A percentile compares a stretch with the other conserved stretches of the same genome.
Conservation (phyloP, 345 rosid species). For the Eucalyptus lansdowneana region DNA sequence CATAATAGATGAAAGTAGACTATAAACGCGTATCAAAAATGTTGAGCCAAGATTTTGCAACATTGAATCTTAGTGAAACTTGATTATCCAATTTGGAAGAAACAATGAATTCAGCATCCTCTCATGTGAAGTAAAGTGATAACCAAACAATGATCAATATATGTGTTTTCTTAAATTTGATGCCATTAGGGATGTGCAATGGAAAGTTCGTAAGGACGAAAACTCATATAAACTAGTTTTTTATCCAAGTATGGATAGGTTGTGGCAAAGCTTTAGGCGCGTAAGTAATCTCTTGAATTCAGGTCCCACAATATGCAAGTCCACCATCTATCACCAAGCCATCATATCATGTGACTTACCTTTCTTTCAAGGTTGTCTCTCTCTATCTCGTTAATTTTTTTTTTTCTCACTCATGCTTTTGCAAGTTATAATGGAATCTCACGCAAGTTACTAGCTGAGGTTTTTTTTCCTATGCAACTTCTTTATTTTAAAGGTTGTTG, state of each 20-base stretch:
- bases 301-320: accelerated
- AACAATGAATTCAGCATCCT: no score
- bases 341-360: not conserved
- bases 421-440: not conserved
- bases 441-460: no score
- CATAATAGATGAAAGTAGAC: not conserved
- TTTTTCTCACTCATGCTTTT: not conserved
- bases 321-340: not conserved
- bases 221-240: not conserved
- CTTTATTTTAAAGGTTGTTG: no score
- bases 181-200: not conserved
- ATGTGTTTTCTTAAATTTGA: not conserved
- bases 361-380: not conserved
- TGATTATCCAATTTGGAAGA: no score
- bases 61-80: no score
- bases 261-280: accelerated
- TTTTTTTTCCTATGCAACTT: no score
- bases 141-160: no score
- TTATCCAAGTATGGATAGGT: not conserved
- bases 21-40: no score
- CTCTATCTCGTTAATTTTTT: not conserved
- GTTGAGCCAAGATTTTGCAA: not conserved
- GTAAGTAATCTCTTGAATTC: not conserved
- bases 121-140: no score
- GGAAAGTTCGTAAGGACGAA: not conserved